Base-by-base conservation (phyloP, 495 filamentous ascomycete genomes). In the Penicillium manginii region DNA sequence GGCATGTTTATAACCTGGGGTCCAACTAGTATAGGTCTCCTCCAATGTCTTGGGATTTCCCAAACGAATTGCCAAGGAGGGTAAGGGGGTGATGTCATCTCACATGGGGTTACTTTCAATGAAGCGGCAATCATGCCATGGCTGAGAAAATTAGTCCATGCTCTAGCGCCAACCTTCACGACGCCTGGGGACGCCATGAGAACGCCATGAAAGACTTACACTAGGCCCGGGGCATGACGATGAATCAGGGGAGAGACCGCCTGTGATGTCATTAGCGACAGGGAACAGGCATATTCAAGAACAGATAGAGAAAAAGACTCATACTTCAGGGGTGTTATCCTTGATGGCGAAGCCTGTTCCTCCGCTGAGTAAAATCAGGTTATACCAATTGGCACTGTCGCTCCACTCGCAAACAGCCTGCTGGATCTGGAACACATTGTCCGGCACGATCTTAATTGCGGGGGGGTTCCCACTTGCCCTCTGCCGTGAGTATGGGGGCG, bases 51-150 rank as follows among this genome's bases (percentile, higher is more conserved):
- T 47, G 21, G 45, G 45, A 31, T 58, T 14, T 31, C 19, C 18
- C 37, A 31, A 42, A 57, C 22, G 2, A n/a, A 26, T 47, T 47
- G 6, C 40, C 31, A 50, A 26, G 29, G 50, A 21, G 45, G 43
- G 42, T 33, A 50, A 51, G 48, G 45, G 57, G 48, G 45, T 65
- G 50, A 66, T 60, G 52, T 55, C 50, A 60, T 78, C 89, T 78
- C 76, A 96, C 91, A 99, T 47, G 92, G 92, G 5, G 94, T 99
- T 57, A 97, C 85, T 33, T 84, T 78, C 31, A 96, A 71, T 4
- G 96, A 97, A 40, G 91, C 81, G 22, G 91, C 78, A 50, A 99
- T 79, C 96, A 99, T 99, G 67, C 84, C 92, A 80, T 99, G 93
- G 22, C 88, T 91, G 62, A 17, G 61, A 18, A 39, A 46, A 56